A percentile compares a stretch with the other conserved stretches of the same genome.
phyloP scores from a whole-genome alignment of 78 protist genomes.

The Dictyostelium firmibasis region DNA sequence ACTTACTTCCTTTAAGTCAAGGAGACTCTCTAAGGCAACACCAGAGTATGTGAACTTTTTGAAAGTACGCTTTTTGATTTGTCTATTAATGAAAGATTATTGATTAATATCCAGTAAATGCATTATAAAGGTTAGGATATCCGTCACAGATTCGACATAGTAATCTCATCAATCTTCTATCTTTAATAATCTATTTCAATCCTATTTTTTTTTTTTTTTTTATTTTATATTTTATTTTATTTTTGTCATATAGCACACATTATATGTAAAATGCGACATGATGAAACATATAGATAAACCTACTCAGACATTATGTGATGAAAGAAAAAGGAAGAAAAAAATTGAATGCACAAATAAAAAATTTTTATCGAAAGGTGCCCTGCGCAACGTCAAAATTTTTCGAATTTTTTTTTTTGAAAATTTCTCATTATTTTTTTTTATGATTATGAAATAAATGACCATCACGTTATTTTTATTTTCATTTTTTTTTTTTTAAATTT shows the following conservation, averaged over 20 bases:
- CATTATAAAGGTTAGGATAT: too few species aligned
- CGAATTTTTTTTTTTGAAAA: not conserved
- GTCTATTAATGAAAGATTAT: conserved; percentile 15
- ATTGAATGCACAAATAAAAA: not conserved
- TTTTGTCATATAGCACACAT: too few species aligned
- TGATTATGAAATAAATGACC: not conserved
- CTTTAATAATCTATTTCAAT: not conserved
- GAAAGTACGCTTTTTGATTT: conserved; percentile 92
- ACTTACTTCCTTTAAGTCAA: conserved; percentile 91
- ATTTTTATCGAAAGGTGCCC: not conserved
- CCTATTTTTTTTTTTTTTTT: not conserved
- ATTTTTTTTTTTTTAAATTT: not conserved
- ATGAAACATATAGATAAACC: not conserved
- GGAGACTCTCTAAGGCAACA: conserved; percentile 95
- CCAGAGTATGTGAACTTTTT: conserved; percentile 99
- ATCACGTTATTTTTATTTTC: not conserved
- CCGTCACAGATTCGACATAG: not conserved
- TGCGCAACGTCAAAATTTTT: not conserved
- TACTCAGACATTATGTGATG: not conserved
- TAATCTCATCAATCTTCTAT: not conserved
- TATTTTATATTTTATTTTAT: too few species aligned
- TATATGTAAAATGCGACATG: not conserved
- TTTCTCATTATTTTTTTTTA: not conserved
- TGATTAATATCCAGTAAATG: not conserved
- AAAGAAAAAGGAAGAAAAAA: not conserved